phyloP scores from a whole-genome alignment of 225 moss, liverwort and hornwort species.

The Polytrichum formosum region DNA sequence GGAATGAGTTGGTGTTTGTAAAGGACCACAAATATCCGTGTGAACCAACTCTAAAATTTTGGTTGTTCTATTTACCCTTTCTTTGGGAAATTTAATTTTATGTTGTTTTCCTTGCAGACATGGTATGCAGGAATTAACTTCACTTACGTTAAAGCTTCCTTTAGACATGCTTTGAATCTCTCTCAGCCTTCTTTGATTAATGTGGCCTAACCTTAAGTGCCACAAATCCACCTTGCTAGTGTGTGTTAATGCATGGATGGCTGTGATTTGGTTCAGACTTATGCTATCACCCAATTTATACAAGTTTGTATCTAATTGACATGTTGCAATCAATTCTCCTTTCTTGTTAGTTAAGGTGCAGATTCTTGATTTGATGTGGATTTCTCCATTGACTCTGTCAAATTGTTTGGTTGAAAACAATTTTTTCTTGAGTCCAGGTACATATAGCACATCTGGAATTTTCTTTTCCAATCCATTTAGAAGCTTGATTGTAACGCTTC shows the following conservation, averaged over 20 bases:
- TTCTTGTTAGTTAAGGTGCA: neutral
- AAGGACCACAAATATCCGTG: neutral
- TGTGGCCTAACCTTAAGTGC: slow-evolving; percentile 4
- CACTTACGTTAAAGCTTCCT: neutral
- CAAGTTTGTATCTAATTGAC: neutral
- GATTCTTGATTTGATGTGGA: neutral
- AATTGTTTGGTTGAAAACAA: slow-evolving; percentile 12
- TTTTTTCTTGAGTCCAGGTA: slow-evolving; percentile 4
- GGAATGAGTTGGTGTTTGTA: neutral
- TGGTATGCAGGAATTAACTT: neutral
- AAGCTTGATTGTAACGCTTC: neutral
- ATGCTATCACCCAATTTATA: slow-evolving; percentile 10
- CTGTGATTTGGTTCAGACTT: neutral
- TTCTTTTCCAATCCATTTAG: neutral
- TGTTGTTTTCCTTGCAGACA: slow-evolving; percentile 8
- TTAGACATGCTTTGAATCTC: neutral
- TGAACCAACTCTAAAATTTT: slow-evolving; percentile 3
- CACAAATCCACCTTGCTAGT: neutral
- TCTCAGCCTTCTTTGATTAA: neutral
- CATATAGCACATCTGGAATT: neutral
- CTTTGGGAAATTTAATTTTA: slow-evolving; percentile 9
- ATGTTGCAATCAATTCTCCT: neutral
- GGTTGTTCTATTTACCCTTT: neutral
- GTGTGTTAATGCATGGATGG: neutral
- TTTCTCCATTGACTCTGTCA: neutral